phyloP scores from a whole-genome alignment of 164 flowering plant genomes.

The Paratinospora sagittata region DNA sequence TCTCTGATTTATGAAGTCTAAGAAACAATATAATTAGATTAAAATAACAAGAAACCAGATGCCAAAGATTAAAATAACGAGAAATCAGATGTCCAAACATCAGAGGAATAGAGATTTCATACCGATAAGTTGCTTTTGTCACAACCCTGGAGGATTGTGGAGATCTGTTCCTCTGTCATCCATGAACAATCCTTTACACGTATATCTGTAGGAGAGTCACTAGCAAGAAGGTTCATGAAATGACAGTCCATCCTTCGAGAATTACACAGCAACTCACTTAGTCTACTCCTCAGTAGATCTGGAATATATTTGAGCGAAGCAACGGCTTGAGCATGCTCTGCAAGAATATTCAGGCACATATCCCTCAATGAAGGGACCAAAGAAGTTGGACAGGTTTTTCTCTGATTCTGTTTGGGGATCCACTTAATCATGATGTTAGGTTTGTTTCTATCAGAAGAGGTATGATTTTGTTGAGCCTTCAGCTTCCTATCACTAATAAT shows the following conservation, averaged over 20 bases:
- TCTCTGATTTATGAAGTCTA: background rate
- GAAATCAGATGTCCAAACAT: background rate
- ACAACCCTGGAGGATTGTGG: slow-evolving; percentile 34
- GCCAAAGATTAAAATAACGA: background rate
- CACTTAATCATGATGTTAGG: slow-evolving; percentile 31
- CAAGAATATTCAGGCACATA: slow-evolving; percentile 42
- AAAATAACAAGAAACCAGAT: background rate
- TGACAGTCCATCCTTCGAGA: slow-evolving; percentile 52
- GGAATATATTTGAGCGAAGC: slow-evolving; percentile 63
- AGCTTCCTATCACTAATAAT: slow-evolving; percentile 54
- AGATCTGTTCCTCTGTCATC: slow-evolving; percentile 62
- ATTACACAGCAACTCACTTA: slow-evolving; percentile 52
- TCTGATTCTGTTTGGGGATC: slow-evolving; percentile 36
- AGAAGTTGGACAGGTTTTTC: slow-evolving; percentile 1
- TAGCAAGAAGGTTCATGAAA: slow-evolving; percentile 46
- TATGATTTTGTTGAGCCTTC: slow-evolving; percentile 10
- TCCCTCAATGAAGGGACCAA: slow-evolving; percentile 48
- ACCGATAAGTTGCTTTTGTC: slow-evolving; percentile 52
- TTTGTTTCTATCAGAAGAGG: slow-evolving; percentile 6
- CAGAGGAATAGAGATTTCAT: slow-evolving; percentile 5
- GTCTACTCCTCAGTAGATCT: slow-evolving; percentile 46
- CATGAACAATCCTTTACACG: slow-evolving; percentile 67
- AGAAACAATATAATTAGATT: background rate
- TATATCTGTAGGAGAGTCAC: slow-evolving; percentile 64
- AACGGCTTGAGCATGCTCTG: slow-evolving; percentile 56